Evolutionary conservation across 495 filamentous ascomycete genomes (phyloP), one percentile per base, ranked within the genome.

Genomic region (Penicillium simplicissimum): DNA sequence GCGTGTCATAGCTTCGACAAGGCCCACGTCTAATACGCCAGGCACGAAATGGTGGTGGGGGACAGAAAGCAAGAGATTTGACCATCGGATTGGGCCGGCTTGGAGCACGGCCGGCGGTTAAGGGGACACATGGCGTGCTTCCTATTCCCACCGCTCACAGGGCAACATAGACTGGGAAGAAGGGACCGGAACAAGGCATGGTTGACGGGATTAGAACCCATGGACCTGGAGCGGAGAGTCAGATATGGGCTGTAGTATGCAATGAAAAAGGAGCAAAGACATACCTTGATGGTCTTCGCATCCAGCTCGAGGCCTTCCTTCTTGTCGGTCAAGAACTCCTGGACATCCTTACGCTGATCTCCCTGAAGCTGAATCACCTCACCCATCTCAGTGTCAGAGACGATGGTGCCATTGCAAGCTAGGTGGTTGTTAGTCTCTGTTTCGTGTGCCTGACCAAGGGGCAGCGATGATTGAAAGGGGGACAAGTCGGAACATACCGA

Each of bases 341-440:
- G 90, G 72, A 97, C 92, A 85, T 97, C 93, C 76, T 96, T 94
- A 79, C 95, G 94, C 83, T 98, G 95, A 79, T 98, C 95, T 68
- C 95, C 95, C 79, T 98, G 95, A 70, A 98, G 86, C 84, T 98
- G 95, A 71, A 98, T 98, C 90, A 98, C 95, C 85, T 98, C 93
- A 74, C 95, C 95, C 93, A 97, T 96, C 84, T 97, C 93, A 67
- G 83, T 85, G 79, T 97, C 94, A 71, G 87, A 88, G 79, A 98
- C 93, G 82, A 98, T 96, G 81, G 95, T 98, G 87, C 95, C 95
- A 98, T 98, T 98, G 93, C 95, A 98, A 76, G 95, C 95, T 95
- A 68, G 9, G 33, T 15, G 23, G 54, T 31, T 49, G 62, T 77
- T 72, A 76, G 67, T 35, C 21, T 59, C 14, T 21, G 34, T 21